A percentile compares a stretch with the other conserved stretches of the same genome.
These are phyloP conservation scores for Salix viminalis DNA, from an alignment of 345 rosid genomes.

Conservation along the genomic window DNA sequence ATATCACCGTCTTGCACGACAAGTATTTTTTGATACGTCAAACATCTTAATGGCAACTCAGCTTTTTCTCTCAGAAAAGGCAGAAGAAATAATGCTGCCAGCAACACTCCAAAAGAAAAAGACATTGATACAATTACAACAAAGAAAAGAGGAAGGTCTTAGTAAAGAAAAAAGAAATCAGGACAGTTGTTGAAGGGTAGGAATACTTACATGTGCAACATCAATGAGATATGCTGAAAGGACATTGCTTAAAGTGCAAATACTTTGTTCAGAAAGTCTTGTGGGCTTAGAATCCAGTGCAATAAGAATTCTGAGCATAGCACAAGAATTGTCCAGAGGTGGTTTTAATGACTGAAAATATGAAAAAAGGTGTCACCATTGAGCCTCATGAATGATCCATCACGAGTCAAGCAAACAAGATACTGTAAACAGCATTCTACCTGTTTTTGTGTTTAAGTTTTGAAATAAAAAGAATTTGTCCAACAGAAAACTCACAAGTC, in stretches of 20 bases:
- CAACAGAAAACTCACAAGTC: background rate
- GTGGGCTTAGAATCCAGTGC: conserved; percentile 66
- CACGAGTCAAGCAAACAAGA: background rate
- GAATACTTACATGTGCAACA: conserved; percentile 48
- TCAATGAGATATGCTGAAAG: conserved; percentile 56
- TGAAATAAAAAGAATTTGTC: background rate
- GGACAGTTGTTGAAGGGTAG: conserved; percentile 1
- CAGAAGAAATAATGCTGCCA: no score
- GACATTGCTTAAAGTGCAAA: conserved; percentile 44
- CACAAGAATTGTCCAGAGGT: conserved; percentile 57
- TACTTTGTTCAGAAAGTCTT: conserved; percentile 54
- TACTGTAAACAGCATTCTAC: background rate
- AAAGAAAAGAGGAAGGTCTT: background rate
- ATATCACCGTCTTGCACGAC: background rate
- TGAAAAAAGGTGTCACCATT: background rate
- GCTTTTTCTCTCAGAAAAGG: no score
- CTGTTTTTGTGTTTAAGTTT: background rate
- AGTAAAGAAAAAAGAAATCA: background rate
- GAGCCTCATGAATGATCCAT: background rate
- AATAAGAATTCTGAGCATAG: conserved; percentile 61
- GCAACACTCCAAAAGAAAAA: background rate
- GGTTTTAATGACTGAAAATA: conserved; percentile 46
- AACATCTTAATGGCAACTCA: no score
- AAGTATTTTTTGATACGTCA: background rate
- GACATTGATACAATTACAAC: background rate